Evolutionary conservation across 495 filamentous ascomycete genomes (phyloP), one percentile per base, ranked within the genome.

Genomic region (Penicillium lagena): DNA sequence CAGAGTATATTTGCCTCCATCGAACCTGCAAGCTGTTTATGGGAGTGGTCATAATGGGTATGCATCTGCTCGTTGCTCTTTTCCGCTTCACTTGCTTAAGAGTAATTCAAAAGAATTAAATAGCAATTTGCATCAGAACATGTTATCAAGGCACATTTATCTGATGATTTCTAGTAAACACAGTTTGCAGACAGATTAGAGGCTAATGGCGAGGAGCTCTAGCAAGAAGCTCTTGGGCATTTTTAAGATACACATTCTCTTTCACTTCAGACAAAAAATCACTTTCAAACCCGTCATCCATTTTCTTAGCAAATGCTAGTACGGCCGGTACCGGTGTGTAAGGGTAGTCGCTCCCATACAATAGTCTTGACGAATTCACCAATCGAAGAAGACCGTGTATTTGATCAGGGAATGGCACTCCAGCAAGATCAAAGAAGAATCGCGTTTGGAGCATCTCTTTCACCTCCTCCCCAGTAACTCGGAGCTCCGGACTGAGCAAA

Each of bases 391-490:
- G 32, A 4, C 61, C 64, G 37, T 67, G 51, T 13, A 72, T 63
- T 48, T 67, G 62, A 49, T 68, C 59, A 12, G 72, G 74, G 45
- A 77, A 71, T 7, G 66, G 59, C 11, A 73, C 59, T 0, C 76
- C 76, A 1, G 76, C 76, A 14, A 80, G 48, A 51, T 79, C 76
- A 38, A 77, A 71, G 50, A 62, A 79, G 40, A 68, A 73, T 7
- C 65, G 66, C 14, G 49, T 48, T 34, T 49, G 43, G 9, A 78
- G 40, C 7, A 60, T 39, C 29, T 56, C 44, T 39, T 56, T 62
- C 3, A 64, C 47, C 2, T 45, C 35, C 4, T 58, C 42, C 5
- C 39, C 40, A 1, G 48, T 55, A 9, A 59, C 31, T 10, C 43
- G 40, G 7, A 43, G 12, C 6, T 36, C 49, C 4, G 27, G 13